Evolutionary conservation across 169 alveolate species (phyloP).

Genomic region (Cryptosporidium canis): DNA sequence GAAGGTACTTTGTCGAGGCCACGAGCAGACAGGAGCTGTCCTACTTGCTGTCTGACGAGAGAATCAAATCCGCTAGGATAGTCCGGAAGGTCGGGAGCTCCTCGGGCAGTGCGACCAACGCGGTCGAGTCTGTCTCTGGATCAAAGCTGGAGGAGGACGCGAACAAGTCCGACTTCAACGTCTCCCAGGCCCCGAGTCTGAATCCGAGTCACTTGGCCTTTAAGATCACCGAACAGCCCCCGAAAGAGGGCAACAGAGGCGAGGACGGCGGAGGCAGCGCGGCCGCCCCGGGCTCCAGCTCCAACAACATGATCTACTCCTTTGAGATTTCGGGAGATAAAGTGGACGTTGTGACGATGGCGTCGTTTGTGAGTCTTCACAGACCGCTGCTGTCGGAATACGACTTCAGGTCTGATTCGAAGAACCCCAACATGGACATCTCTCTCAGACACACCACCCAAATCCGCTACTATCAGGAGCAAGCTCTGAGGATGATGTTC

Average conservation of each 20-base stretch:
- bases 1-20: slow-evolving; percentile 92
- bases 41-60: slow-evolving; percentile 84
- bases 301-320: slow-evolving; percentile 79
- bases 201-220: slow-evolving; percentile 44
- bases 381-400: slow-evolving; percentile 97
- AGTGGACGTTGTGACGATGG: slow-evolving; percentile 88
- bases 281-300: background rate
- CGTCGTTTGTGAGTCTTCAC: slow-evolving; percentile 87
- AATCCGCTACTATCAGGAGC: slow-evolving; percentile 92
- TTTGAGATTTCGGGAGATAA: slow-evolving; percentile 88
- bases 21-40: slow-evolving; percentile 85
- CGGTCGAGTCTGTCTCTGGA: background rate
- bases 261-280: background rate
- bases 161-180: slow-evolving; percentile 22
- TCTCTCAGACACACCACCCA: slow-evolving; percentile 91
- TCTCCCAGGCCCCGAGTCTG: slow-evolving; percentile 45
- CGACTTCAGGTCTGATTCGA: slow-evolving; percentile 93
- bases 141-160: background rate
- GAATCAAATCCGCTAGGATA: slow-evolving; percentile 84
- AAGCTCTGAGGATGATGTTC: slow-evolving; percentile 96
- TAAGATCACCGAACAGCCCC: slow-evolving; percentile 23
- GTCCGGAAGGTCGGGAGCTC: background rate
- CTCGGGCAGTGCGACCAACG: background rate
- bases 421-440: slow-evolving; percentile 87
- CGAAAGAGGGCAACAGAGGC: background rate